Evolutionary conservation across 2,329 filamentous ascomycete species (phyloP), one percentile per base, ranked within the genome.

Genomic region (Claviceps quebecensis): DNA sequence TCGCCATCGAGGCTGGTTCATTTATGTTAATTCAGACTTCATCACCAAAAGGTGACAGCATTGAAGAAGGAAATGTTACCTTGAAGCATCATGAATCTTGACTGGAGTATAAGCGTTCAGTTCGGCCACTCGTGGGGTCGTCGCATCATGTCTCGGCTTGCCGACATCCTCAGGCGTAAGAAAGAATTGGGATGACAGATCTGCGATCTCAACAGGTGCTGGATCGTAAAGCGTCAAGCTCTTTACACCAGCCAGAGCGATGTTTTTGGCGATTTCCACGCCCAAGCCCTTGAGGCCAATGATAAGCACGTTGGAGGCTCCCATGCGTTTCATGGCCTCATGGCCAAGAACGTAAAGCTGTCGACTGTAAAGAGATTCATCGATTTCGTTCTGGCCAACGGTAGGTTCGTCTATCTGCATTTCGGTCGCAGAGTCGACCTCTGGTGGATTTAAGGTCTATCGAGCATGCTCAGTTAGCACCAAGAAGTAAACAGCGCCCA

Each of bases 221-320:
- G 93, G 91, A 65, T 98, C 93, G 73, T 89, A 87, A 51, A 98
- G 78, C 1, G 91, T 93, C 59, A 98, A 73, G 64, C 90, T 96
- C 77, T 98, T 98, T 71, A 98, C 93, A 67, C 93, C 93, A 60
- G 93, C 93, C 60, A 98, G 83, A 54, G 93, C 93, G 63, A 98
- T 88, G 64, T 98, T 98, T 78, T 98, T 98, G 63, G 93, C 91
- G 61, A 98, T 93, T 71, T 98, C 93, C 52, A 96, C 91, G 73
- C 93, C 93, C 41, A 98, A 79, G 49, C 93, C 93, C 68, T 93
- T 91, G 59, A 97, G 74, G 57, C 93, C 93, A 56, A 91, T 86
- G 52, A 98, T 77, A 50, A 98, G 85, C 54, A 98, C 80, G 65
- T 97, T 94, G 51, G 93, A 97, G 55, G 89, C 87, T 63, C 90